Conservation (phyloP, 2,329 filamentous ascomycete genomes). For the Aulographum hederae region DNA sequence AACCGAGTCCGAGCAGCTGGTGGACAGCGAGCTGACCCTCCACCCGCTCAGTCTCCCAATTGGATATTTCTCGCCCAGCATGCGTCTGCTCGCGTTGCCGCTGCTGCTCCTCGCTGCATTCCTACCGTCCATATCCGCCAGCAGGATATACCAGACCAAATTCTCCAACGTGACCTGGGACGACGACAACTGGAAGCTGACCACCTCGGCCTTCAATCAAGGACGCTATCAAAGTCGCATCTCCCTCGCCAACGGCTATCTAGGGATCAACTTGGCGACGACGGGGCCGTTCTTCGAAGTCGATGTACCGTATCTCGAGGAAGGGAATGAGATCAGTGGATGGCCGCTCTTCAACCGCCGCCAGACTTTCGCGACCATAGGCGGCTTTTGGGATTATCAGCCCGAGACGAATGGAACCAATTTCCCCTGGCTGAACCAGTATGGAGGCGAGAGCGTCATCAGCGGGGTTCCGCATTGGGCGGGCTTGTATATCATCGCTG, state of each 20-base stretch:
- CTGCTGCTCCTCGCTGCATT: no score
- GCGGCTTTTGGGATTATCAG: constrained; percentile 47
- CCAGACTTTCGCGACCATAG: constrained; percentile 48
- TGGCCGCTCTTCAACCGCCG: constrained; percentile 49
- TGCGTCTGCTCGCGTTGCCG: no score
- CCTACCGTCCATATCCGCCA: no score
- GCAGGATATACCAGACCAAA: constrained; percentile 30
- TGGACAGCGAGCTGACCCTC: no score
- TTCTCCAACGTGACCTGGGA: constrained; percentile 40
- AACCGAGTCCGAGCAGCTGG: no score
- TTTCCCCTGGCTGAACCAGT: constrained; percentile 49
- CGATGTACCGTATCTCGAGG: constrained; percentile 24
- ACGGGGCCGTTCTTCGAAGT: constrained; percentile 43
- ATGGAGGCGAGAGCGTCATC: constrained; percentile 53
- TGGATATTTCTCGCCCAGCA: no score
- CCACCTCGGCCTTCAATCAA: constrained; percentile 33
- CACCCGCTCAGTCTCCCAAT: no score
- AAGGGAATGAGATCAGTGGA: constrained; percentile 38
- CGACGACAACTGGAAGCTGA: constrained; percentile 36
- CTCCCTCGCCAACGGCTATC: constrained; percentile 43
- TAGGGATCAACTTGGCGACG: constrained; percentile 45
- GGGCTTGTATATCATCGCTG: constrained; percentile 38
- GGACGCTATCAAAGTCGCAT: constrained; percentile 43
- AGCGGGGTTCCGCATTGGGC: constrained; percentile 53
- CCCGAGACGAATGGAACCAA: constrained; percentile 39